Percentiles rank a stretch among this genome's conserved stretches.
Evolutionary conservation across 148 eudicot genomes (phyloP).

Genomic region (Bassia scoparia): DNA sequence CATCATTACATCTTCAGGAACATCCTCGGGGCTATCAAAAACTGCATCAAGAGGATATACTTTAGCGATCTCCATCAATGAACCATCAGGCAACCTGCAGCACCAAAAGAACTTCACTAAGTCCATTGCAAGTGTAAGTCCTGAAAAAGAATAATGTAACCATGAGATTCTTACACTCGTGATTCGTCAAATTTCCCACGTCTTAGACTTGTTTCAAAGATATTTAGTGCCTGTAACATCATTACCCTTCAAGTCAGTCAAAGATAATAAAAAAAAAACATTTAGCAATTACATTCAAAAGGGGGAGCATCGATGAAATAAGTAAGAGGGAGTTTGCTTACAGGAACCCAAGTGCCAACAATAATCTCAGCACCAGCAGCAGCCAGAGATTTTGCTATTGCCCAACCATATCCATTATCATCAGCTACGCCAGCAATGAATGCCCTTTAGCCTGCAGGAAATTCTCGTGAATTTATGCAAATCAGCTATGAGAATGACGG

Average conservation of each 20-base stretch:
- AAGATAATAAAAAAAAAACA: background rate
- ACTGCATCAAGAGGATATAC: conserved; percentile 89
- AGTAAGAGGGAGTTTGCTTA: conserved; percentile 37
- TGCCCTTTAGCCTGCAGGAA: conserved; percentile 73
- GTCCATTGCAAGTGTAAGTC: background rate
- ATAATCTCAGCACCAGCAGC: conserved; percentile 99
- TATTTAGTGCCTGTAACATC: conserved; percentile 67
- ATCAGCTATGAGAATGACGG: too few relatives aligned
- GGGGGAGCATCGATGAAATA: background rate
- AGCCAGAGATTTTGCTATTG: conserved; percentile 87
- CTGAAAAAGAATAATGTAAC: background rate
- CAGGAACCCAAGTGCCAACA: conserved; percentile 98
- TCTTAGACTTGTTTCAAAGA: conserved; percentile 85
- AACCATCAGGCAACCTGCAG: conserved; percentile 88
- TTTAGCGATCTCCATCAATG: conserved; percentile 88
- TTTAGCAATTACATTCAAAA: background rate
- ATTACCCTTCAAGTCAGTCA: background rate
- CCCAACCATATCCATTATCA: conserved; percentile 99
- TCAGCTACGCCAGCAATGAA: conserved; percentile 94
- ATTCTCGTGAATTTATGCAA: background rate
- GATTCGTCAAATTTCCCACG: conserved; percentile 97
- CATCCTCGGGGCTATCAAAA: conserved; percentile 80
- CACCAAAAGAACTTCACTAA: conserved; percentile 11
- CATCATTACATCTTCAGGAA: conserved; percentile 84
- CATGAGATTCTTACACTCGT: conserved; percentile 55